Base-by-base conservation (phyloP, 129 eudicot genomes). In the Centella asiatica region DNA sequence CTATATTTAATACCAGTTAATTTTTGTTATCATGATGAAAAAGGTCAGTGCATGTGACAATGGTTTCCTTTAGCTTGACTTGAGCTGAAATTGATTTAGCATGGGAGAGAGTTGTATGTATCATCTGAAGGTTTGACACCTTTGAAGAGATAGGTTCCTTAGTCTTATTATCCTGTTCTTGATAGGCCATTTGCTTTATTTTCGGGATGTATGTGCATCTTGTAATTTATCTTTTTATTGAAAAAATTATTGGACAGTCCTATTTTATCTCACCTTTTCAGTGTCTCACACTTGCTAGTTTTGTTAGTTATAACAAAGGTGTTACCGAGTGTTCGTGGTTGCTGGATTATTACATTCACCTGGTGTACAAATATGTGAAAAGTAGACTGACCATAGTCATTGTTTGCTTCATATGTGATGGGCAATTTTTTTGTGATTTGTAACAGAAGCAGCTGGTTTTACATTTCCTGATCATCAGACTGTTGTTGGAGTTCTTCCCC, bases 401-500 rank as follows among this genome's bases (percentile, higher is more conserved):
- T 49, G 23, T 53, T 12, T 53, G 34, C 37, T 64, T 44, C 24
- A 44, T 22, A 64, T 47, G 36, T 44, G 28, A 74, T 63, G 17
- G n/a, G 11, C 39, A 49, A 24, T 56, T 46, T 44, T n/a, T 34
- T 25, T 60, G 45, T 39, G 68, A 69, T 77, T 80, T 66, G 78
- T 67, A n/a, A 61, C 96, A 93, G 96, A 82, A 74, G 83, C 85
- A 32, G 75, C 83, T 69, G 87, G 75, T 11, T 71, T 79, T 29
- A 72, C 89, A 42, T 31, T 72, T 70, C 77, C 78, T 52, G 66
- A 76, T 76, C 77, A 70, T 55, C 86, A 73, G 62, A 80, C 89
- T n/a, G 40, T 93, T 39, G 95, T 85, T 47, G 99, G 99, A 82
- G 76, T 93, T 76, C 87, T 93, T 78, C 86, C 92, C 57, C 96